Percentiles rank a stretch among this genome's conserved stretches.
Evolutionary conservation across 371 early-diverging fungal species (phyloP).

Genomic region (Mucor saturninus): DNA sequence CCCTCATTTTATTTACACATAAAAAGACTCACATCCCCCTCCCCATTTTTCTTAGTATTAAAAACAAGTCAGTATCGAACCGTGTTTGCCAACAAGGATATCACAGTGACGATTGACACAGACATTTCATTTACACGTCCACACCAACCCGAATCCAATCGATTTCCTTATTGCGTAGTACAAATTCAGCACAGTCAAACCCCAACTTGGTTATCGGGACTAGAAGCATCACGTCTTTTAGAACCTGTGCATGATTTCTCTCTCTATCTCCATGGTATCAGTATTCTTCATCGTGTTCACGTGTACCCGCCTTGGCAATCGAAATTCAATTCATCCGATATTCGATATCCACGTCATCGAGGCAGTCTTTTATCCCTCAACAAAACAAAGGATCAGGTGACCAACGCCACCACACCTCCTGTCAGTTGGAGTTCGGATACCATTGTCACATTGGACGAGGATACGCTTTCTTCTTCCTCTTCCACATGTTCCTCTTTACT

Average conservation of each 20-base stretch:
- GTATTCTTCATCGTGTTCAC: slow-evolving; percentile 16
- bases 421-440: slow-evolving; percentile 12
- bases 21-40: no score
- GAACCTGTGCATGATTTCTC: slow-evolving; percentile 19
- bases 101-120: slow-evolving; percentile 24
- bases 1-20: neutral
- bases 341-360: neutral
- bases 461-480: slow-evolving; percentile 1
- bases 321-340: slow-evolving; percentile 4
- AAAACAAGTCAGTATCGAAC: slow-evolving; percentile 22
- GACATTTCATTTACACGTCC: slow-evolving; percentile 15
- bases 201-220: neutral
- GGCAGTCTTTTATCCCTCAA: neutral
- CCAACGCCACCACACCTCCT: no score
- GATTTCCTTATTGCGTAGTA: slow-evolving; percentile 28
- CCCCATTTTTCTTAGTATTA: slow-evolving; percentile 11
- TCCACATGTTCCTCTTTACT: slow-evolving; percentile 1
- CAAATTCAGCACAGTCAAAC: slow-evolving; percentile 6
- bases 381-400: neutral
- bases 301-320: slow-evolving; percentile 20
- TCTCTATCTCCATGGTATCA: slow-evolving; percentile 25
- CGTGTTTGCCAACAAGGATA: slow-evolving; percentile 11
- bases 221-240: neutral
- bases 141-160: neutral
- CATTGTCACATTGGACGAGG: slow-evolving; percentile 20